Conservation (phyloP, 202 grass and related monocot genomes). For the Setaria viridis region DNA sequence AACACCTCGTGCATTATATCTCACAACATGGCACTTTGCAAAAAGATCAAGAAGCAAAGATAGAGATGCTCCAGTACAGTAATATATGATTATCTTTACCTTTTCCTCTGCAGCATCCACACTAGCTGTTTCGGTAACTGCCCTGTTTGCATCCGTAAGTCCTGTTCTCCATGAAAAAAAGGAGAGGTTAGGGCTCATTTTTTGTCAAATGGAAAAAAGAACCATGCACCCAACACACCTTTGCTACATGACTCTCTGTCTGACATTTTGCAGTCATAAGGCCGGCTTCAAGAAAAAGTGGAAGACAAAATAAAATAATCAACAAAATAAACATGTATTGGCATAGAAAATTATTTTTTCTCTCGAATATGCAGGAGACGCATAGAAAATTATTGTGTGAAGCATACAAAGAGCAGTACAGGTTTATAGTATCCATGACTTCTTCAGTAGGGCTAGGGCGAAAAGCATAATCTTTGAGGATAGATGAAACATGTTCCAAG, state of each 20-base stretch:
- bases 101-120: conserved; percentile 17
- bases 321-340: not conserved
- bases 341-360: not conserved
- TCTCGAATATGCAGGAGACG: too few species aligned
- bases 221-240: conserved; percentile 35
- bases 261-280: conserved; percentile 45
- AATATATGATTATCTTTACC: conserved; percentile 27
- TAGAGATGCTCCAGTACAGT: not conserved
- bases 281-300: not conserved
- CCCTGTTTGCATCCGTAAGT: conserved; percentile 13
- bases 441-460: not conserved
- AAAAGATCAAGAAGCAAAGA: not conserved
- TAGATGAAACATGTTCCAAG: conserved; percentile 36
- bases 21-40: not conserved
- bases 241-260: not conserved
- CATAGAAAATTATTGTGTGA: conserved; percentile 4
- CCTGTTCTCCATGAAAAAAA: conserved; percentile 3
- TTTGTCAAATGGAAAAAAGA: not conserved
- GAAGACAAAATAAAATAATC: not conserved
- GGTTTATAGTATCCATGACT: conserved; percentile 26
- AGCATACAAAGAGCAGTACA: conserved; percentile 32
- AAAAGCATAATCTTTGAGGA: conserved; percentile 44
- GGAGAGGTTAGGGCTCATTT: not conserved
- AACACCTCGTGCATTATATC: not conserved
- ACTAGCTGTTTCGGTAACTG: not conserved